These are phyloP conservation scores for Puccinia brachypodii DNA, from an alignment of 1,284 basidiomycete species.

Conservation along the genomic window DNA sequence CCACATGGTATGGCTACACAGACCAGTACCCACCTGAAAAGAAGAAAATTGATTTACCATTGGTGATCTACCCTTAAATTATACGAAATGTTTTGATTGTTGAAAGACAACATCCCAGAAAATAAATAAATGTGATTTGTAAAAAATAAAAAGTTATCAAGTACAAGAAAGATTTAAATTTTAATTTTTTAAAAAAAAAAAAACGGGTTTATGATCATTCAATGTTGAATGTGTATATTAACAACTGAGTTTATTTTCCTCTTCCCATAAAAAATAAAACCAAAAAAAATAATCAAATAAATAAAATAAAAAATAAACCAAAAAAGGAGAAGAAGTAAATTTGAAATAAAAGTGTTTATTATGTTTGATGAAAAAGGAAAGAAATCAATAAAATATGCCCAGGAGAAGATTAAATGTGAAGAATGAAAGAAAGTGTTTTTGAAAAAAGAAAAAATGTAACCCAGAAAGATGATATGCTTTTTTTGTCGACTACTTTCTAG, in stretches of 20 bases:
- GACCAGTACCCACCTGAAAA: not conserved
- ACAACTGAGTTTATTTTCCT: not conserved
- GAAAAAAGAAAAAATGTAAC: not conserved
- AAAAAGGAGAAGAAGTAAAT: not conserved
- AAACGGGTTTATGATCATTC: no score
- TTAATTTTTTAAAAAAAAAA: not conserved
- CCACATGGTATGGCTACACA: not conserved
- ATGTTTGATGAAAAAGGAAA: no score
- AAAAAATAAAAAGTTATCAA: not conserved
- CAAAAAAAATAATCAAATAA: not conserved
- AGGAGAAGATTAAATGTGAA: no score
- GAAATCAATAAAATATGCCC: not conserved
- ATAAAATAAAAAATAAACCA: not conserved
- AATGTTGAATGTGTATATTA: no score
- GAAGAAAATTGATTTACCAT: no score
- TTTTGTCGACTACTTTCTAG: not conserved
- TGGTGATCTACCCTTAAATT: not conserved
- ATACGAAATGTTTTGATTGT: not conserved
- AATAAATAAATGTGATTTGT: not conserved
- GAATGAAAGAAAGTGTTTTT: not conserved
- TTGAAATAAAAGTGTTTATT: not conserved
- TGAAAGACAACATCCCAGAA: not conserved
- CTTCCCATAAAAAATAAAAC: not conserved
- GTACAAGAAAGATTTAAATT: not conserved
- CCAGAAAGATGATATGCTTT: no score